These are phyloP conservation scores for Fistulinella staudtii DNA, from an alignment of 1,284 basidiomycete species.

Conservation along the genomic window DNA sequence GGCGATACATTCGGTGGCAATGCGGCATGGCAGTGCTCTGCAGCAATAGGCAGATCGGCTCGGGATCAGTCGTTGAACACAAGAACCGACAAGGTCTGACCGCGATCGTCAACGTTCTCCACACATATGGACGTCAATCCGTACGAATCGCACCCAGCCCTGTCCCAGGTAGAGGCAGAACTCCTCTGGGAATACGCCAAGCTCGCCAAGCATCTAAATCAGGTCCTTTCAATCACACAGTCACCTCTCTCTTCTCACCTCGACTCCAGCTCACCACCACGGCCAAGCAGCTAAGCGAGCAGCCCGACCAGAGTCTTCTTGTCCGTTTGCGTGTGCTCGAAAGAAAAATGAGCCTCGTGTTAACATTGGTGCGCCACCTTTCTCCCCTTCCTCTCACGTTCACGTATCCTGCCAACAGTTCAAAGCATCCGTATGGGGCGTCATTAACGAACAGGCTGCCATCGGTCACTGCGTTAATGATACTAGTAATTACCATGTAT, in stretches of 20 bases:
- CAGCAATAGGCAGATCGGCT: neutral
- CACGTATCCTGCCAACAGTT: slow-evolving; percentile 50
- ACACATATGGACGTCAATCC: slow-evolving; percentile 61
- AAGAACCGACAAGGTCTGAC: slow-evolving; percentile 17
- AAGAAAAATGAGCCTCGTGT: slow-evolving; percentile 91
- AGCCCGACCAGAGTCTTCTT: slow-evolving; percentile 75
- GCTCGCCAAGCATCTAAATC: slow-evolving; percentile 64
- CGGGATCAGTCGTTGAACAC: neutral
- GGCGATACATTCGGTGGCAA: neutral
- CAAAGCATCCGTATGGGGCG: slow-evolving; percentile 93
- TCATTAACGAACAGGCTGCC: slow-evolving; percentile 81
- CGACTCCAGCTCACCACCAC: slow-evolving; percentile 50
- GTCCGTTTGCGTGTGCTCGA: slow-evolving; percentile 79
- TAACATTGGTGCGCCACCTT: slow-evolving; percentile 61
- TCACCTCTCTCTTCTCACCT: slow-evolving; percentile 2
- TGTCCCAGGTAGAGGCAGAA: slow-evolving; percentile 60
- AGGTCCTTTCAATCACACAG: slow-evolving; percentile 42
- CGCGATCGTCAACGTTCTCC: no score
- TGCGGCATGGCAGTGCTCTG: neutral
- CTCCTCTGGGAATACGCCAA: slow-evolving; percentile 81
- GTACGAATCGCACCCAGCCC: slow-evolving; percentile 61
- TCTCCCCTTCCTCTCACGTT: neutral
- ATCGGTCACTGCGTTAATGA: slow-evolving; percentile 37
- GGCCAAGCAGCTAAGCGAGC: slow-evolving; percentile 58
- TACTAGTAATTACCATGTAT: slow-evolving; percentile 10